A percentile compares a stretch with the other conserved stretches of the same genome.
Evolutionary conservation across 768 basidiomycete genomes (phyloP).

Genomic region (Lactarius indigo): DNA sequence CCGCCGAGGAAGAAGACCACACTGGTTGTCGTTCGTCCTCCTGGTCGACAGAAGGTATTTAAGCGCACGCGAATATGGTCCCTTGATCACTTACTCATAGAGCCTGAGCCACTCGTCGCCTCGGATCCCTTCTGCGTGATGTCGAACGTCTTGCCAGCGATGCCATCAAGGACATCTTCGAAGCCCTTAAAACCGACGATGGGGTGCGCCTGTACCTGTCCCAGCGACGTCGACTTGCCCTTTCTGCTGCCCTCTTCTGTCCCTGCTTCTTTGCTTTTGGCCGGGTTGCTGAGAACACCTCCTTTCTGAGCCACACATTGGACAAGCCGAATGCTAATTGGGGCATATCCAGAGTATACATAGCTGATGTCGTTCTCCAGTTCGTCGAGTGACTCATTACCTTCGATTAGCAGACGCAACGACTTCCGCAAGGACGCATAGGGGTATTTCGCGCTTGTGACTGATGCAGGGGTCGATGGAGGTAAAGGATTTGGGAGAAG

Average conservation of each 20-base stretch:
- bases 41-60: constrained; percentile 18
- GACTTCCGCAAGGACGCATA: constrained; percentile 75
- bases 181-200: constrained; percentile 98
- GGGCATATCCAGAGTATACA: constrained; percentile 96
- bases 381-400: constrained; percentile 72
- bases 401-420: constrained; percentile 89
- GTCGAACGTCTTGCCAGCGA: constrained; percentile 88
- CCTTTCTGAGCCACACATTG: constrained; percentile 93
- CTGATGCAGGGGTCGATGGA: constrained; percentile 39
- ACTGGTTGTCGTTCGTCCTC: constrained; percentile 71
- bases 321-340: constrained; percentile 85
- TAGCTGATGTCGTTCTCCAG: constrained; percentile 93
- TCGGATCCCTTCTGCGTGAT: constrained; percentile 48
- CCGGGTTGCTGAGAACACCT: constrained; percentile 78
- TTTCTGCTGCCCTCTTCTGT: constrained; percentile 38
- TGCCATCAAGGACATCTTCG: constrained; percentile 78
- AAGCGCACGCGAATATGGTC: background rate
- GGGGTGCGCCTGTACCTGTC: constrained; percentile 79
- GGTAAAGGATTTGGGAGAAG: constrained; percentile 69
- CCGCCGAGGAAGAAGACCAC: constrained; percentile 97
- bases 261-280: constrained; percentile 52
- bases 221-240: constrained; percentile 37
- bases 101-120: constrained; percentile 30
- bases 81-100: constrained; percentile 34
- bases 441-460: constrained; percentile 57